A percentile compares a stretch with the other conserved stretches of the same genome.
Evolutionary conservation across 352 stramenopile species (phyloP).

Genomic region (Globisporangium paroecandrum): DNA sequence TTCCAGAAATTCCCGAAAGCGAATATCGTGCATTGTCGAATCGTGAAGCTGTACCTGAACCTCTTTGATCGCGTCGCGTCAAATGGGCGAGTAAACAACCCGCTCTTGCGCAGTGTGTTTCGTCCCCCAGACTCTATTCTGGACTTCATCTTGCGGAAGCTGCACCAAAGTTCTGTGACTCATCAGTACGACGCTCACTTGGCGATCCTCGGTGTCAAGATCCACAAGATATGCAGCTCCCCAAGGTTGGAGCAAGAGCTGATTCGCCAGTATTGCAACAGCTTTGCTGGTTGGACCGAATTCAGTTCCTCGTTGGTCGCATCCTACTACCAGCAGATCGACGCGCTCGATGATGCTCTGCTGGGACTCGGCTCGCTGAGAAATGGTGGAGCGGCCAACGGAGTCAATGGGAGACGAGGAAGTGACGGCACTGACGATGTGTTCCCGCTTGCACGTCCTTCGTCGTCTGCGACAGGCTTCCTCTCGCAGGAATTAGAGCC

Average conservation of each 20-base stretch:
- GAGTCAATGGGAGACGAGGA: slow-evolving; percentile 19
- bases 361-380: slow-evolving; percentile 19
- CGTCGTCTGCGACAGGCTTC: slow-evolving; percentile 65
- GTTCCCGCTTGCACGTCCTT: slow-evolving; percentile 47
- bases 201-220: slow-evolving; percentile 73
- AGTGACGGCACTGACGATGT: slow-evolving; percentile 49
- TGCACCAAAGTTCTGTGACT: slow-evolving; percentile 40
- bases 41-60: slow-evolving; percentile 69
- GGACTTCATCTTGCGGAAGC: slow-evolving; percentile 64
- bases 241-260: slow-evolving; percentile 72
- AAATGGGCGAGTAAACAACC: slow-evolving; percentile 71
- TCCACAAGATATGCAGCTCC: slow-evolving; percentile 76
- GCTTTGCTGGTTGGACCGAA: slow-evolving; percentile 55
- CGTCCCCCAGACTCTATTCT: slow-evolving; percentile 63
- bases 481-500: slow-evolving; percentile 60
- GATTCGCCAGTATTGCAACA: slow-evolving; percentile 71
- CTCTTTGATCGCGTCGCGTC: slow-evolving; percentile 59
- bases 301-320: slow-evolving; percentile 64
- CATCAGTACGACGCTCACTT: slow-evolving; percentile 72
- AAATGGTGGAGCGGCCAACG: slow-evolving; percentile 16
- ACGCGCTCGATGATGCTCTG: slow-evolving; percentile 57
- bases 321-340: slow-evolving; percentile 74
- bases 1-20: slow-evolving; percentile 72
- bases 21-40: slow-evolving; percentile 67
- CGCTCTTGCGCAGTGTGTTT: slow-evolving; percentile 67